phyloP scores from a whole-genome alignment of 192 early-diverging fungal species.

The Diversispora eburnea region DNA sequence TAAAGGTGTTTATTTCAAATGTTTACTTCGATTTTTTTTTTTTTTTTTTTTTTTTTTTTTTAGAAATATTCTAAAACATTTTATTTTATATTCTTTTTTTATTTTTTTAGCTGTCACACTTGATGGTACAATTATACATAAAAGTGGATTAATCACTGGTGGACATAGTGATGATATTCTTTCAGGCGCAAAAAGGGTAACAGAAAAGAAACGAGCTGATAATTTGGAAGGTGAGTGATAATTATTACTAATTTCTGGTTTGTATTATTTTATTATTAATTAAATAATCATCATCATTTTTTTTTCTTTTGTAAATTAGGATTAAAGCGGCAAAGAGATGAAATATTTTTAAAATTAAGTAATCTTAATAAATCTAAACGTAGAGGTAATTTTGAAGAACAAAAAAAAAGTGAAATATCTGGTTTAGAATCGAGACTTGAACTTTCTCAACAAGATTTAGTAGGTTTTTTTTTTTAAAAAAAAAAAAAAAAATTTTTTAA shows the following conservation, averaged over 20 bases:
- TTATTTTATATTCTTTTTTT: slow-evolving; percentile 45
- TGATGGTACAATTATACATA: slow-evolving; percentile 94
- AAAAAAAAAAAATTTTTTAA: not conserved
- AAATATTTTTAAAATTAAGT: slow-evolving; percentile 66
- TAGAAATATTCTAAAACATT: not conserved
- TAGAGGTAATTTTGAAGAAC: slow-evolving; percentile 61
- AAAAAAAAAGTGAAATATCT: slow-evolving; percentile 52
- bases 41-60: not conserved
- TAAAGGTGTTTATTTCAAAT: slow-evolving; percentile 52
- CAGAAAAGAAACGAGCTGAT: slow-evolving; percentile 63
- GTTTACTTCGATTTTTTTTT: too few relatives aligned
- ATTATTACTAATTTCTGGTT: not conserved
- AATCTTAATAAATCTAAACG: slow-evolving; percentile 68
- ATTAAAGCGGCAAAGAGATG: slow-evolving; percentile 66
- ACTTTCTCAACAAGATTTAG: slow-evolving; percentile 63
- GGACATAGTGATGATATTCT: slow-evolving; percentile 50
- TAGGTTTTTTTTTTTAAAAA: slow-evolving; percentile 23
- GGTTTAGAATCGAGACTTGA: slow-evolving; percentile 58
- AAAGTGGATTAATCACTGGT: slow-evolving; percentile 94
- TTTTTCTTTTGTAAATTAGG: slow-evolving; percentile 24
- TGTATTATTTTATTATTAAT: not conserved
- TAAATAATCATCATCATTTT: not conserved
- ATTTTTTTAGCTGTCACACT: slow-evolving; percentile 84
- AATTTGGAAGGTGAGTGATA: slow-evolving; percentile 60
- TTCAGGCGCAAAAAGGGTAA: slow-evolving; percentile 65